phyloP scores from a whole-genome alignment of 2,329 filamentous ascomycete species.

The Trichoderma arundinaceum region DNA sequence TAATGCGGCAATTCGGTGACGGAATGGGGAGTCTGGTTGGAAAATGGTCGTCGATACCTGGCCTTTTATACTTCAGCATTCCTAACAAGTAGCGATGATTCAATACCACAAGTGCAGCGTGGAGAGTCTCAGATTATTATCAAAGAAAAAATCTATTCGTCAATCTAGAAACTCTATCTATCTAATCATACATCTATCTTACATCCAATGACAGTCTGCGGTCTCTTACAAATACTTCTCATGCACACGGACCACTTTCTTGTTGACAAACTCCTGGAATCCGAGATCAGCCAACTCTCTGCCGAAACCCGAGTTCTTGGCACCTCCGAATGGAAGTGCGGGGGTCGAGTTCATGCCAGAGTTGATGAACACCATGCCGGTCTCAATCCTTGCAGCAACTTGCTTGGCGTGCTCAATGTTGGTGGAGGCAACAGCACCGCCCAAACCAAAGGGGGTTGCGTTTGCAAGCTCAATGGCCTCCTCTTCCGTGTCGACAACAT shows the following conservation, averaged over 20 bases:
- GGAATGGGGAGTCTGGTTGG: too few relatives aligned
- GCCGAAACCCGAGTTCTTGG: conserved; percentile 29
- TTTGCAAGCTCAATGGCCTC: conserved; percentile 41
- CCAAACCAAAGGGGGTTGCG: conserved; percentile 59
- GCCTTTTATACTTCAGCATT: too few relatives aligned
- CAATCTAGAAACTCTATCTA: neutral
- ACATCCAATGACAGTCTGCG: neutral
- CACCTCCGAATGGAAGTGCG: conserved; percentile 41
- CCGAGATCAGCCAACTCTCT: conserved; percentile 14
- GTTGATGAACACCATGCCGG: conserved; percentile 55
- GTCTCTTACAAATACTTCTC: conserved; percentile 11
- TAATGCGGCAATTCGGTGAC: too few relatives aligned
- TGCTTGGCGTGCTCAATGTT: conserved; percentile 51
- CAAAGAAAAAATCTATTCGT: neutral
- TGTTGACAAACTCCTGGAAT: conserved; percentile 23
- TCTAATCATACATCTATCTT: neutral
- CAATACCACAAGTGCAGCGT: too few relatives aligned
- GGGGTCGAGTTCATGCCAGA: conserved; percentile 37
- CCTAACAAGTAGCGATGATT: too few relatives aligned
- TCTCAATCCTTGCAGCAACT: conserved; percentile 57
- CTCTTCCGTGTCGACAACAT: conserved; percentile 38
- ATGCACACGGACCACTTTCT: conserved; percentile 20
- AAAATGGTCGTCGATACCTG: too few relatives aligned
- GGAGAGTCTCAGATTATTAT: neutral
- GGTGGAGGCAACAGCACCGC: conserved; percentile 60